Base-by-base conservation (phyloP, 257 asterid genomes). In the Paraleonurus japonicus region DNA sequence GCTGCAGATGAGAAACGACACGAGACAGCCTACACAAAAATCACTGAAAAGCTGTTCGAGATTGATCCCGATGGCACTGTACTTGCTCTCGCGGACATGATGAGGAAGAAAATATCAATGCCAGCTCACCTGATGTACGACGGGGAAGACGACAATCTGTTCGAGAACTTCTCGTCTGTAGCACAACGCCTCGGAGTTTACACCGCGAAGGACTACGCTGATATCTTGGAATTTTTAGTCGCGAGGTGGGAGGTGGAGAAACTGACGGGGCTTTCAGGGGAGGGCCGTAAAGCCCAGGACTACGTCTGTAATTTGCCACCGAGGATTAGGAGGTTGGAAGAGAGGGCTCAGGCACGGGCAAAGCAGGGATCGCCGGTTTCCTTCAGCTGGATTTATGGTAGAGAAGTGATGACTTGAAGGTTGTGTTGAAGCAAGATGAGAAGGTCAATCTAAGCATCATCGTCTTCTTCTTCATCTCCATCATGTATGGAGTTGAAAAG, bases 1-100 rank as follows among this genome's bases (percentile, higher is more conserved):
- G 90, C 90, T 4, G 90, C 90, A 4, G 90, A 85, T 19, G 90
- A 85, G 84, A 85, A 81, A 45, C 84, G 90, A 53, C 90, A 85
- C 22, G 90, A 85, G 50, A 85, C 90, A 0, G 90, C 87, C 81
- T 85, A 85, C 69, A 82, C 89, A 62, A 85, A 82, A 64, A 85
- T 85, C 4, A 68, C 77, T 1, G 89, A 85, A 60, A 85, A 85
- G 81, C 86, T 85, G 58, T 85, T 85, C 7, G 87, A 82, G 76
- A 71, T 80, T 5, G 90, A 85, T 77, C 83, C 90, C 0, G 81
- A 85, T 3, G 84, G 81, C 63, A 80, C 90, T 0, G 81, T 85
- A 0, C 70, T 82, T 5, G 77, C 83, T 0, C 84, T 85, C 0
- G 81, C 85, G 1, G 87, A 85, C 81, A 82, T 85, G 89, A 85